A percentile compares a stretch with the other conserved stretches of the same genome.
Conservation (phyloP, 164 flowering plant species). For the Vitis rupestris region DNA sequence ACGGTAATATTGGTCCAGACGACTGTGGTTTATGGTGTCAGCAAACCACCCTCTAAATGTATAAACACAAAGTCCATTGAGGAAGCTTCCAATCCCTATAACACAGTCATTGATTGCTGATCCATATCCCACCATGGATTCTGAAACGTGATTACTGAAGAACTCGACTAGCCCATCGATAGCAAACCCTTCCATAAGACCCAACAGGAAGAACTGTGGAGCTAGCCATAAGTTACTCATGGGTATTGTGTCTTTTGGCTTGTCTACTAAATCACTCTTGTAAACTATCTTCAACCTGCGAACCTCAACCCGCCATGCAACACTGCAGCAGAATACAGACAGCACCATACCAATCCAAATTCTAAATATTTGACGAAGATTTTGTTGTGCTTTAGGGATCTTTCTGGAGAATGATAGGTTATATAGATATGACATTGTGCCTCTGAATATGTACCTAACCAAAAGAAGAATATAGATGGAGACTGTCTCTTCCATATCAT, state of each 20-base stretch:
- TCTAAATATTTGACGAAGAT: neutral
- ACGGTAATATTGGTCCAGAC: constrained; percentile 21
- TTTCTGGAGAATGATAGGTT: no score
- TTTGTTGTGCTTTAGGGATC: neutral
- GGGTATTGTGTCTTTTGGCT: constrained; percentile 10
- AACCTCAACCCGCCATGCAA: constrained; percentile 21
- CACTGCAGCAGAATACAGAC: constrained; percentile 19
- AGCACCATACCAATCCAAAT: constrained; percentile 24
- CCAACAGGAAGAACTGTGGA: constrained; percentile 24
- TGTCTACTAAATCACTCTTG: neutral
- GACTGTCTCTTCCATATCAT: neutral
- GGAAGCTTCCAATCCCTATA: constrained; percentile 18
- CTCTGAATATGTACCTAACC: neutral
- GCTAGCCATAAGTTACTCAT: constrained; percentile 21
- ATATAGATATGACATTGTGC: neutral
- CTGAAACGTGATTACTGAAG: neutral
- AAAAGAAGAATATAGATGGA: neutral
- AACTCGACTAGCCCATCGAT: neutral
- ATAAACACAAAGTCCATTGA: constrained; percentile 14
- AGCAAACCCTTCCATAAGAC: neutral
- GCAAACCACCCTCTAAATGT: constrained; percentile 20
- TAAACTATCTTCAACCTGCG: constrained; percentile 6
- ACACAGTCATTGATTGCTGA: constrained; percentile 15
- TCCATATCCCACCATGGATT: neutral
- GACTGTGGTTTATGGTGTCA: constrained; percentile 16